Evolutionary conservation across 441 rosid genomes (phyloP).

Genomic region (Sinapis alba): DNA sequence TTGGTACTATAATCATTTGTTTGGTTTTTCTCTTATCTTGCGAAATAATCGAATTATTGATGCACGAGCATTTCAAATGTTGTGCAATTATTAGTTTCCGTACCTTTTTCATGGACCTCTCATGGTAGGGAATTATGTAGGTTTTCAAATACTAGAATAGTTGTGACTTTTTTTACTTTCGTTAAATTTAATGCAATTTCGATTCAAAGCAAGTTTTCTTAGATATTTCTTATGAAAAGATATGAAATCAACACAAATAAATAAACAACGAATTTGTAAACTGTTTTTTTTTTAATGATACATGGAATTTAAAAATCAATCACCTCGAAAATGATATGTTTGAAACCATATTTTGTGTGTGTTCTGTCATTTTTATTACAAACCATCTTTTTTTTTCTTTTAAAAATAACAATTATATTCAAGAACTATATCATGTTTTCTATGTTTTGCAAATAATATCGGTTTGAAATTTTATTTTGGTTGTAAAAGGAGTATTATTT

Average conservation of each 20-base stretch:
- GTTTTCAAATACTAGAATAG: neutral
- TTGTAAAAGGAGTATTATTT: too few species aligned
- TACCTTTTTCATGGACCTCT: slow-evolving; percentile 29
- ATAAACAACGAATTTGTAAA: too few species aligned
- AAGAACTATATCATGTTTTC: neutral
- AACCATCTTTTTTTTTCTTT: neutral
- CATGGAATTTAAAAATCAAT: too few species aligned
- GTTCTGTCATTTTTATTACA: too few species aligned
- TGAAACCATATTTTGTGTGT: neutral
- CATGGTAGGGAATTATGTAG: neutral
- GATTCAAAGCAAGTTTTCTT: neutral
- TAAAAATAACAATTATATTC: neutral
- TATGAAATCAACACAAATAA: neutral
- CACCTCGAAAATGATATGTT: neutral
- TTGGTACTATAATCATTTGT: slow-evolving; percentile 4
- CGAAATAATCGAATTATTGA: slow-evolving; percentile 22
- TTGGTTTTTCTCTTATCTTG: slow-evolving; percentile 29
- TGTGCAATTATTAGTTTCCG: slow-evolving; percentile 28
- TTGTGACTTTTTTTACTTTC: neutral
- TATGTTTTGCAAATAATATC: too few species aligned
- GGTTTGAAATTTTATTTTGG: too few species aligned
- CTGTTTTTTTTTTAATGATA: neutral
- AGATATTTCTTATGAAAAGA: neutral
- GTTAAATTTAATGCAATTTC: neutral
- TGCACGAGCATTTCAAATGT: slow-evolving; percentile 33